Percentiles rank a stretch among this genome's conserved stretches.
Evolutionary conservation across 129 eudicot genomes (phyloP).

Genomic region (Arctium minus): DNA sequence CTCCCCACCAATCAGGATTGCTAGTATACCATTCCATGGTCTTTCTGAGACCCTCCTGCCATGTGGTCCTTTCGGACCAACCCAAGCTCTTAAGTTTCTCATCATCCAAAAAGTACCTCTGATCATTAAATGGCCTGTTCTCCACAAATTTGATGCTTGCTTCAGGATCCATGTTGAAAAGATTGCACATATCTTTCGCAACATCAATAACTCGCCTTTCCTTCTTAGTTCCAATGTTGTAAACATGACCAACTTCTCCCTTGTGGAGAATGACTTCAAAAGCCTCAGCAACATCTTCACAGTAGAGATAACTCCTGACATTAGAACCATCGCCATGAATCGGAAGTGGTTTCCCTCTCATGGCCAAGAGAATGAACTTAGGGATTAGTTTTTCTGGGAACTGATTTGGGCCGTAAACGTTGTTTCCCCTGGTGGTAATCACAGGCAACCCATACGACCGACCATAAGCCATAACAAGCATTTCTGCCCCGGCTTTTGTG

Average conservation of each 20-base stretch:
- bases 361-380: constrained; percentile 87
- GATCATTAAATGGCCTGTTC: constrained; percentile 96
- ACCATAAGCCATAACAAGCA: constrained; percentile 99
- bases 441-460: constrained; percentile 94
- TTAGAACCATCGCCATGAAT: constrained; percentile 98
- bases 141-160: constrained; percentile 76
- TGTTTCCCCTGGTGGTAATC: constrained; percentile 92
- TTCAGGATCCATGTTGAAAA: constrained; percentile 61
- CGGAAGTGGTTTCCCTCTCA: constrained; percentile 82
- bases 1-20: constrained; percentile 96
- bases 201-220: constrained; percentile 96
- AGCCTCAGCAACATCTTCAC: constrained; percentile 99
- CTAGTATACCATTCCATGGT: constrained; percentile 88
- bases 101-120: constrained; percentile 90
- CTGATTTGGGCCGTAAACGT: constrained; percentile 95
- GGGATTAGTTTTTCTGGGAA: constrained; percentile 94
- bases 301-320: constrained; percentile 91
- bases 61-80: constrained; percentile 80
- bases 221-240: constrained; percentile 90
- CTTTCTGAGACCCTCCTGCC: constrained; percentile 87
- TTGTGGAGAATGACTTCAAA: constrained; percentile 89
- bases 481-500: constrained; percentile 97
- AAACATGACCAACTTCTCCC: constrained; percentile 97
- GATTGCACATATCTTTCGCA: constrained; percentile 76
- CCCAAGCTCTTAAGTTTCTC: constrained; percentile 79